Conservation (phyloP, 2,329 filamentous ascomycete genomes). For the Beauveria varroae region DNA sequence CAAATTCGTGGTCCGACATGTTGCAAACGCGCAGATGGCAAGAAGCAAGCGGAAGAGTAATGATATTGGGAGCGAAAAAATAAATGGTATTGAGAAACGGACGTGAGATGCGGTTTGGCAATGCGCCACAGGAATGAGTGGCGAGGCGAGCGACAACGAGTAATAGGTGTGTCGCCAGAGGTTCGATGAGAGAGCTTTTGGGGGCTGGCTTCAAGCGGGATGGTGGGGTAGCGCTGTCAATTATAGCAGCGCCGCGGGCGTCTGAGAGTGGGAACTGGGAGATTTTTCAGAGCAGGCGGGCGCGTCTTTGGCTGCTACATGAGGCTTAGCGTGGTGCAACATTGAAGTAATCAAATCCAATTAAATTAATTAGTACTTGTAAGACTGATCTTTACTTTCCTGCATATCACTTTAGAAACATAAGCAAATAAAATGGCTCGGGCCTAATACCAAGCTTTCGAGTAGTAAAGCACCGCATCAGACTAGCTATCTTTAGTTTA, state of each 20-base stretch:
- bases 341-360: too few relatives aligned
- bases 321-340: too few relatives aligned
- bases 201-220: slow-evolving; percentile 4
- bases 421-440: too few relatives aligned
- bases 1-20: slow-evolving; percentile 63
- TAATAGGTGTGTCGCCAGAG: not conserved
- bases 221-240: slow-evolving; percentile 4
- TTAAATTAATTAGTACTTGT: too few relatives aligned
- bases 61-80: not conserved
- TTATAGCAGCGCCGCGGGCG: not conserved
- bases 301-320: too few relatives aligned
- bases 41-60: not conserved
- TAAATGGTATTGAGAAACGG: not conserved
- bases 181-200: not conserved
- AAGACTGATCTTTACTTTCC: too few relatives aligned
- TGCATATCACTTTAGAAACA: too few relatives aligned
- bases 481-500: too few relatives aligned
- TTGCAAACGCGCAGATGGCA: slow-evolving; percentile 13
- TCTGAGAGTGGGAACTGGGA: too few relatives aligned
- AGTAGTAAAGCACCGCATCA: too few relatives aligned
- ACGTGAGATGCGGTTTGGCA: not conserved
- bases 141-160: not conserved
- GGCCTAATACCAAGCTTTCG: too few relatives aligned
- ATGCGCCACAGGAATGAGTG: not conserved
- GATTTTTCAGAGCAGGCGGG: too few relatives aligned